phyloP scores from a whole-genome alignment of 2,329 filamentous ascomycete genomes.

The Cadophora malorum region DNA sequence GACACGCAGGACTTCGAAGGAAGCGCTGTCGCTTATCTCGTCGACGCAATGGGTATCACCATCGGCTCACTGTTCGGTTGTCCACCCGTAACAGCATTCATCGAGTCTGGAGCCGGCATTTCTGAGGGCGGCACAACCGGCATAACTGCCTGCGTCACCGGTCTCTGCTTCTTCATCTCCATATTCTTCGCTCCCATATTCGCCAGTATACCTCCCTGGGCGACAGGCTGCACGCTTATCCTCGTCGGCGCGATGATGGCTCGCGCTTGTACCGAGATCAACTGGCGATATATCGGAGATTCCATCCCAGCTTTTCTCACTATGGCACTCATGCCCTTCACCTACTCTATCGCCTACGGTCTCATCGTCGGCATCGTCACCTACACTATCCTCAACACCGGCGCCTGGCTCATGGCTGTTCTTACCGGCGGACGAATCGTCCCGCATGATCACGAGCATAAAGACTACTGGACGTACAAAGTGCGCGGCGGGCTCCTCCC shows the following conservation, averaged over 20 bases:
- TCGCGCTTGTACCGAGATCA: conserved; percentile 78
- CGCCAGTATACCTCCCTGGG: conserved; percentile 87
- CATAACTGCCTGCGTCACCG: conserved; percentile 79
- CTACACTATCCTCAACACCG: conserved; percentile 77
- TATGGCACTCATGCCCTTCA: conserved; percentile 87
- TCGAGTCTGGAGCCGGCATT: conserved; percentile 90
- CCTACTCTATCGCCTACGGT: conserved; percentile 86
- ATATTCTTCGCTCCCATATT: conserved; percentile 93
- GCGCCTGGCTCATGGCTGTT: conserved; percentile 72
- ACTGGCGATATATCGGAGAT: conserved; percentile 87
- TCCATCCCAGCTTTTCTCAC: conserved; percentile 85
- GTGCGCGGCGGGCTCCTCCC: conserved; percentile 78
- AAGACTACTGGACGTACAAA: conserved; percentile 82
- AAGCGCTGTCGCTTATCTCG: conserved; percentile 81
- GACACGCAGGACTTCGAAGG: conserved; percentile 88
- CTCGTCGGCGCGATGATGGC: conserved; percentile 91
- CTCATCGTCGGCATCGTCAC: conserved; percentile 79
- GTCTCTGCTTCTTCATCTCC: conserved; percentile 84
- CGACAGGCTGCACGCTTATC: conserved; percentile 85
- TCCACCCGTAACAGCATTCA: conserved; percentile 84
- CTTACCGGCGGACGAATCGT: conserved; percentile 71
- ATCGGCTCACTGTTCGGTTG: conserved; percentile 80
- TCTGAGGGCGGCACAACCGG: conserved; percentile 87
- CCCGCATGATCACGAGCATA: conserved; percentile 76
- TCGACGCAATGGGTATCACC: conserved; percentile 80